phyloP scores from a whole-genome alignment of 805 yeast genomes.

The Candida ficus region DNA sequence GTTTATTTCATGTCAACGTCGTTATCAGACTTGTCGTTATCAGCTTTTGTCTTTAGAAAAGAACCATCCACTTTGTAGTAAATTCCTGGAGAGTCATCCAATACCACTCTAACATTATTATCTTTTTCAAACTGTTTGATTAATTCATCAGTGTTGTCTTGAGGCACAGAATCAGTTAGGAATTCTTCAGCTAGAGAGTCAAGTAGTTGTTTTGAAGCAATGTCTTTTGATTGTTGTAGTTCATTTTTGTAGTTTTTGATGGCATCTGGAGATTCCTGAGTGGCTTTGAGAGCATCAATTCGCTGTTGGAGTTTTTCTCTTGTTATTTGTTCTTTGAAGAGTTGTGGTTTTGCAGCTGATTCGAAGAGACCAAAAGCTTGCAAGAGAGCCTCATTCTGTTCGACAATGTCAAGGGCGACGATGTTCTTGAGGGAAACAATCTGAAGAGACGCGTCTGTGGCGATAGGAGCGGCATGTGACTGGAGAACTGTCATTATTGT shows the following conservation, averaged over 20 bases:
- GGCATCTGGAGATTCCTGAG: conserved; percentile 3
- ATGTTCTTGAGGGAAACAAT: conserved; percentile 24
- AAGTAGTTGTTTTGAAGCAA: conserved; percentile 9
- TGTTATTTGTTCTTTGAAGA: conserved; percentile 3
- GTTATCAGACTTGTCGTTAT: not conserved
- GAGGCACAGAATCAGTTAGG: conserved; percentile 10
- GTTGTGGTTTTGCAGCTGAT: conserved; percentile 6
- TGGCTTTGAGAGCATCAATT: conserved; percentile 6
- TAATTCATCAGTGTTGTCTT: conserved; percentile 13
- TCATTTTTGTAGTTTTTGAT: conserved; percentile 8
- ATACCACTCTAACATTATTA: conserved; percentile 13
- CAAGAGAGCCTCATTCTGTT: conserved; percentile 20
- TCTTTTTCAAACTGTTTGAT: conserved; percentile 13
- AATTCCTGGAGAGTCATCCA: conserved; percentile 3
- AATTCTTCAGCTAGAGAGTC: conserved; percentile 18
- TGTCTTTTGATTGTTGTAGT: conserved; percentile 1
- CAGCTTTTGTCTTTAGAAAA: not conserved
- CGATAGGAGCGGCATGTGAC: conserved; percentile 16
- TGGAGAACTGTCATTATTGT: conserved; percentile 19
- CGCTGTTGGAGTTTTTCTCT: conserved; percentile 9
- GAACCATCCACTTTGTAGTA: conserved; percentile 6
- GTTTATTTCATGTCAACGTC: conserved; percentile 4
- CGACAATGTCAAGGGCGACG: conserved; percentile 22
- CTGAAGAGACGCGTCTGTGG: conserved; percentile 13
- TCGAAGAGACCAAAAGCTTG: conserved; percentile 19